Base-by-base conservation (phyloP, 495 filamentous ascomycete genomes). In the Delitschia confertaspora region DNA sequence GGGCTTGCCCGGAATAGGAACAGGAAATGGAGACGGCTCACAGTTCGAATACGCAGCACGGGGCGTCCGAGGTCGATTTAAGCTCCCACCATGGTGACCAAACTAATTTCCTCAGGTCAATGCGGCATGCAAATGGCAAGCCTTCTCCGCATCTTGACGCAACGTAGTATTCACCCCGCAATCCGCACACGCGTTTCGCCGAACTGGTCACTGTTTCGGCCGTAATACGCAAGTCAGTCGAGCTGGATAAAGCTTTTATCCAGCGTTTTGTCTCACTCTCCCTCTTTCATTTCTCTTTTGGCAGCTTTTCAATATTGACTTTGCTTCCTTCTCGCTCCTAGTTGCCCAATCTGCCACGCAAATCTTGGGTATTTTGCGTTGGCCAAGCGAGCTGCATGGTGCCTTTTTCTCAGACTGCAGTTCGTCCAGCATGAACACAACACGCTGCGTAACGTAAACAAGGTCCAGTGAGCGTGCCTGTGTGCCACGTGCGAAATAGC, bases 361-460 rank as follows among this genome's bases (percentile, higher is more conserved):
- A 45, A 51, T 51, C 25, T 51, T 42, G 48, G 48, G 35, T 51
- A 45, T 39, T 51, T 45, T 37, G 48, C 41, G 46, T 51, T 35
- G 29, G 9, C 17, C 47, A 51, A 51, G 33, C 39, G 33, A 51
- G 17, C 33, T 51, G 41, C 42, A 41, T 2, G 4, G 35, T 13
- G 30, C 38, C 45, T 29, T 24, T 27, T 45, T 16, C 31, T 27
- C 21, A n/a, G n/a, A n/a, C n/a, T n/a, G n/a, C n/a, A n/a, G n/a
- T n/a, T n/a, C n/a, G n/a, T n/a, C n/a, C n/a, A n/a, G n/a, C n/a
- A n/a, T n/a, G n/a, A n/a, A n/a, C n/a, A n/a, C n/a, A n/a, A n/a
- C n/a, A n/a, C n/a, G n/a, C n/a, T n/a, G n/a, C n/a, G n/a, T n/a
- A n/a, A n/a, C n/a, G n/a, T n/a, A n/a, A n/a, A n/a, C n/a, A n/a